phyloP scores from a whole-genome alignment of 2,329 filamentous ascomycete species.

The Chaetomiaceae sp. region DNA sequence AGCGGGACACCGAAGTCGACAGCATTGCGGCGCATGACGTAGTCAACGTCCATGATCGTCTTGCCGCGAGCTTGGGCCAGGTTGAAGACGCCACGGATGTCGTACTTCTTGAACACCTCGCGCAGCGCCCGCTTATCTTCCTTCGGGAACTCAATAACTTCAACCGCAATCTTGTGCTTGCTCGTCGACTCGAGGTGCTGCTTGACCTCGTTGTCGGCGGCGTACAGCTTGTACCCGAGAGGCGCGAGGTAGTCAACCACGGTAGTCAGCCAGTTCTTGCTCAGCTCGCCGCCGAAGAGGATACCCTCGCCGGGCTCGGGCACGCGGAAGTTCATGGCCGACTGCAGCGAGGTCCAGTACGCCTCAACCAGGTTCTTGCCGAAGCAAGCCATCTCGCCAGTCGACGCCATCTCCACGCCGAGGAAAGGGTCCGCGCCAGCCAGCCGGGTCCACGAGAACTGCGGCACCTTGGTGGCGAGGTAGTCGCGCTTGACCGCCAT shows the following conservation, averaged over 20 bases:
- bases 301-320: slow-evolving; percentile 93
- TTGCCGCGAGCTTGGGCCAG: slow-evolving; percentile 77
- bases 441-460: slow-evolving; percentile 98
- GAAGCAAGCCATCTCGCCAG: slow-evolving; percentile 98
- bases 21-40: slow-evolving; percentile 96
- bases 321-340: slow-evolving; percentile 98
- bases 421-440: slow-evolving; percentile 96
- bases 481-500: slow-evolving; percentile 90
- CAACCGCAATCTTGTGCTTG: slow-evolving; percentile 64
- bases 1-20: slow-evolving; percentile 97
- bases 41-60: slow-evolving; percentile 85
- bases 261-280: slow-evolving; percentile 63
- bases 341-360: slow-evolving; percentile 95
- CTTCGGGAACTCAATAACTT: slow-evolving; percentile 95
- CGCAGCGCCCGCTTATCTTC: slow-evolving; percentile 91
- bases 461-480: slow-evolving; percentile 92
- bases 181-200: slow-evolving; percentile 66
- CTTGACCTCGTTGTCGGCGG: slow-evolving; percentile 77
- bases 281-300: slow-evolving; percentile 80
- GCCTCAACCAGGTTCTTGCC: slow-evolving; percentile 92
- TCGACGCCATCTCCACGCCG: slow-evolving; percentile 94
- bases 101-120: slow-evolving; percentile 94
- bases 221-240: slow-evolving; percentile 90
- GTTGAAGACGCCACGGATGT: slow-evolving; percentile 95
- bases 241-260: slow-evolving; percentile 84